These are phyloP conservation scores for Turnera subulata DNA, from an alignment of 345 rosid species.

Conservation along the genomic window DNA sequence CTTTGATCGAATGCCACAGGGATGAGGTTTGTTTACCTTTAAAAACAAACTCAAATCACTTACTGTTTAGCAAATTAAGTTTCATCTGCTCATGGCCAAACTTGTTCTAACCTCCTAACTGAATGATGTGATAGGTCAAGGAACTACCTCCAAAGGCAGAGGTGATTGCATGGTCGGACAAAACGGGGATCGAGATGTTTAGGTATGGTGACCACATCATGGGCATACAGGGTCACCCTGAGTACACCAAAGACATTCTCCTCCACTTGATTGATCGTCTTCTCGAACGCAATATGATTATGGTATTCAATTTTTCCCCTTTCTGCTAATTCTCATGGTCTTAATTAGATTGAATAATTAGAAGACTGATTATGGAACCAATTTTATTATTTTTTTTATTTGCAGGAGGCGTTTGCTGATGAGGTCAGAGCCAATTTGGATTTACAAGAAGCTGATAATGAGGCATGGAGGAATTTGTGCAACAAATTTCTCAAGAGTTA, in stretches of 20 bases:
- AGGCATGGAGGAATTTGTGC: conserved; percentile 55
- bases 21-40: conserved; percentile 51
- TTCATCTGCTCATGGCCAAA: no score
- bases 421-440: conserved; percentile 39
- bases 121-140: conserved; percentile 26
- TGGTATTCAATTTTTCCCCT: conserved; percentile 16
- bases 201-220: conserved; percentile 52
- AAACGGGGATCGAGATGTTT: conserved; percentile 59
- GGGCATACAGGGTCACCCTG: conserved; percentile 88
- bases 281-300: conserved; percentile 25
- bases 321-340: background rate
- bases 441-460: conserved; percentile 41
- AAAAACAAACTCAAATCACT: background rate
- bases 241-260: conserved; percentile 61
- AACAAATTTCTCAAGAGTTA: conserved; percentile 53
- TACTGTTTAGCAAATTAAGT: no score
- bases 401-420: conserved; percentile 42
- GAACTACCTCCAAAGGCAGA: conserved; percentile 50
- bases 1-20: conserved; percentile 53
- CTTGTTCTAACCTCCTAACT: no score
- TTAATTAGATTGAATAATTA: no score
- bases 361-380: no score
- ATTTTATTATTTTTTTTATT: no score
- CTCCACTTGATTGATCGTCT: conserved; percentile 46
- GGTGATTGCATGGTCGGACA: conserved; percentile 48